Evolutionary conservation across 306 rosid species (phyloP).

Genomic region (Corylus avellana): DNA sequence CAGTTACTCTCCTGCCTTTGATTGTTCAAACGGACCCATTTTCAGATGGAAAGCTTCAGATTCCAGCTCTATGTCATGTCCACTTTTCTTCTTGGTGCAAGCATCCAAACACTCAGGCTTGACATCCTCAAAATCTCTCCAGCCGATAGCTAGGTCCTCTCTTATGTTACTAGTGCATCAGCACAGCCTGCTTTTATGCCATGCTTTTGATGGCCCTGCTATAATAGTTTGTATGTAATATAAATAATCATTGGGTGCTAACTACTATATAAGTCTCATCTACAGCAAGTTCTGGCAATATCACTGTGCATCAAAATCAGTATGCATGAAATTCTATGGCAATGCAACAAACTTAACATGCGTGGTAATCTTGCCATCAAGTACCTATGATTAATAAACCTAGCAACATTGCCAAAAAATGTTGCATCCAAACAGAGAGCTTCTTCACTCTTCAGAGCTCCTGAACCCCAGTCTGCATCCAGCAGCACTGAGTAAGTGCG

Average conservation of each 20-base stretch:
- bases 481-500: constrained; percentile 49
- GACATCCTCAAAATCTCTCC: not conserved
- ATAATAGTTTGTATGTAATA: not conserved
- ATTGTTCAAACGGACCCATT: not conserved
- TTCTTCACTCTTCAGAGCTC: constrained; percentile 50
- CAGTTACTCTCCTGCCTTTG: not conserved
- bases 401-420: constrained; percentile 80
- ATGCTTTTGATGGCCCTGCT: not conserved
- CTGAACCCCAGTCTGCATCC: constrained; percentile 78
- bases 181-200: not conserved
- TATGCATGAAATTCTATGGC: not conserved
- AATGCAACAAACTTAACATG: not conserved
- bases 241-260: not conserved
- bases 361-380: not conserved
- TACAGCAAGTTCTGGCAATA: not conserved
- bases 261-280: not conserved
- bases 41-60: not conserved
- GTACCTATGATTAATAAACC: constrained; percentile 95
- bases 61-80: not conserved
- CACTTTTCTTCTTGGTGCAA: not conserved
- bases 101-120: not conserved
- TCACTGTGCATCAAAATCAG: not conserved
- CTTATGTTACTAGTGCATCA: not conserved
- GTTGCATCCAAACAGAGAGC: constrained; percentile 90
- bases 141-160: not conserved